Conservation (phyloP, 495 filamentous ascomycete species). For the Cercophora sp. region DNA sequence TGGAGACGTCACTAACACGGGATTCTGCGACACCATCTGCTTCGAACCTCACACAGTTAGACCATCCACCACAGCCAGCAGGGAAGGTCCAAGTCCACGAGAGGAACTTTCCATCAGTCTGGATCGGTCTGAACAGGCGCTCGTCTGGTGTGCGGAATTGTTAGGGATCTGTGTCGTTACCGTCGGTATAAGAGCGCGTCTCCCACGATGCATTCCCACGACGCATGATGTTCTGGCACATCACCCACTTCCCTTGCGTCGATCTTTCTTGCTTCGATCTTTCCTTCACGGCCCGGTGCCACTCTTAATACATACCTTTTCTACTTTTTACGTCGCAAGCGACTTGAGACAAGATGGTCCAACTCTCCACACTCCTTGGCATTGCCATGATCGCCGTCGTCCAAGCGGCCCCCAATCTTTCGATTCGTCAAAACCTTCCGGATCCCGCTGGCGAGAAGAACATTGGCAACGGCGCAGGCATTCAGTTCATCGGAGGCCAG, state of each 20-base stretch:
- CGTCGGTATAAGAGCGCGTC: neutral
- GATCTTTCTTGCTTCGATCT: slow-evolving; percentile 4
- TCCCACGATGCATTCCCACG: neutral
- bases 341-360: slow-evolving; percentile 28
- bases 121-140: neutral
- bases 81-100: neutral
- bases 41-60: slow-evolving; percentile 4
- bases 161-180: neutral
- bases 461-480: slow-evolving; percentile 34
- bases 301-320: neutral
- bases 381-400: slow-evolving; percentile 46
- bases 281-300: slow-evolving; percentile 7
- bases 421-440: slow-evolving; percentile 36
- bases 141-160: no score
- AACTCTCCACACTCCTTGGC: slow-evolving; percentile 16
- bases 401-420: slow-evolving; percentile 52
- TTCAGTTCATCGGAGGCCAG: slow-evolving; percentile 43
- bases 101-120: neutral
- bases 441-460: slow-evolving; percentile 35
- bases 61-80: neutral
- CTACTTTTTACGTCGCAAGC: neutral
- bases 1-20: slow-evolving; percentile 8
- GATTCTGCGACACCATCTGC: slow-evolving; percentile 17
- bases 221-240: neutral
- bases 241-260: slow-evolving; percentile 2